These are phyloP conservation scores for Platanthera zijinensis DNA, from an alignment of 106 monocot species.

Conservation along the genomic window DNA sequence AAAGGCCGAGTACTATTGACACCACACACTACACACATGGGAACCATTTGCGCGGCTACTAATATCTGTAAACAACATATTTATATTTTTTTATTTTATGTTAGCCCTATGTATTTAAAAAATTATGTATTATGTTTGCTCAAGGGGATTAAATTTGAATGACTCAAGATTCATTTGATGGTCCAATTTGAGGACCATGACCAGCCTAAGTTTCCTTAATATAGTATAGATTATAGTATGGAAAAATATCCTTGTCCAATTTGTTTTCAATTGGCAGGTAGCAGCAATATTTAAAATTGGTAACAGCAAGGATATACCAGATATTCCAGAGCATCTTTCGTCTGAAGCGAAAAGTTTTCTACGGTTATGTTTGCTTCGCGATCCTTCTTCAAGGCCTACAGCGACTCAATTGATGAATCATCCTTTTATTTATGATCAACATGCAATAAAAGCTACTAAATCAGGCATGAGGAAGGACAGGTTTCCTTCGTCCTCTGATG, in stretches of 20 bases:
- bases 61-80: no score
- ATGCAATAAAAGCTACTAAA: slow-evolving; percentile 22
- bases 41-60: no score
- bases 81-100: no score
- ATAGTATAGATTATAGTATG: not conserved
- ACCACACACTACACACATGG: no score
- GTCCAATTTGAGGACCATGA: no score
- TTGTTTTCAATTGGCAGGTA: slow-evolving; percentile 34
- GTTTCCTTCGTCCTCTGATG: slow-evolving; percentile 28
- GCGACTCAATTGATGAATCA: slow-evolving; percentile 65
- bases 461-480: slow-evolving; percentile 14
- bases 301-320: slow-evolving; percentile 86
- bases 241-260: not conserved
- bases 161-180: no score
- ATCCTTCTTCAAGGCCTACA: slow-evolving; percentile 60
- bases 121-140: no score
- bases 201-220: no score
- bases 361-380: slow-evolving; percentile 64
- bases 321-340: slow-evolving; percentile 76
- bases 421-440: slow-evolving; percentile 65
- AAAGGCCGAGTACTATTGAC: no score
- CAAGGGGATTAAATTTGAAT: no score
- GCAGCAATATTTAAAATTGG: slow-evolving; percentile 93
- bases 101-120: no score
- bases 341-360: slow-evolving; percentile 58